Conservation (phyloP, 495 filamentous ascomycete species). For the Penicilliopsis zonata region DNA sequence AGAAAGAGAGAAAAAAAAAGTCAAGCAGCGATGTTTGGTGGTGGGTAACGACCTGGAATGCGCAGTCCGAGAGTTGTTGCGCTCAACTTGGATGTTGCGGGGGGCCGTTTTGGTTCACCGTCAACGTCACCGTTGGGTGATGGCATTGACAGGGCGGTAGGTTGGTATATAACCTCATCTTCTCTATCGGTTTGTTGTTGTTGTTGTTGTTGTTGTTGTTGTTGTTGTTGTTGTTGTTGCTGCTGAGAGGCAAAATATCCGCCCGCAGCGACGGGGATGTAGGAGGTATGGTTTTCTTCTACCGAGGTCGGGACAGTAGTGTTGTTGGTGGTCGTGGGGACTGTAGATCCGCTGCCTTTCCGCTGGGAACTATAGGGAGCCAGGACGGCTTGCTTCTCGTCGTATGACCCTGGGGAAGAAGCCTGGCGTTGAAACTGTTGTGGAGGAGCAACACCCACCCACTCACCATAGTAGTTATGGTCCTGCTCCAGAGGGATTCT, state of each 20-base stretch:
- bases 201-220: too few species aligned
- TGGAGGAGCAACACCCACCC: constrained; percentile 24
- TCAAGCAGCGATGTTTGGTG: constrained; percentile 20
- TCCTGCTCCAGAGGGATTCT: constrained; percentile 6
- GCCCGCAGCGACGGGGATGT: too few species aligned
- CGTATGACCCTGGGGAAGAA: neutral
- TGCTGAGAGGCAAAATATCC: too few species aligned
- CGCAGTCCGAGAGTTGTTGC: constrained; percentile 19
- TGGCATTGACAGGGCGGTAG: too few species aligned
- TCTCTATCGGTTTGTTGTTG: too few species aligned
- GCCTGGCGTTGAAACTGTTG: constrained; percentile 12
- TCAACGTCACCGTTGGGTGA: too few species aligned
- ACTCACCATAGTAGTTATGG: constrained; percentile 32
- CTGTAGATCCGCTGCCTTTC: constrained; percentile 27
- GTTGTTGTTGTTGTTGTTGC: too few species aligned
- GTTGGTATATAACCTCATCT: too few species aligned
- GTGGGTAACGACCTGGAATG: constrained; percentile 29
- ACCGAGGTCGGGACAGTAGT: constrained; percentile 27
- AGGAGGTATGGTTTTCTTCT: constrained; percentile 14
- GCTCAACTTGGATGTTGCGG: constrained; percentile 15
- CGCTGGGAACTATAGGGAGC: constrained; percentile 14
- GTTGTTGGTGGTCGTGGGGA: constrained; percentile 23
- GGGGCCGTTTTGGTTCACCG: constrained; percentile 8
- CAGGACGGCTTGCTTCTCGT: constrained; percentile 3
- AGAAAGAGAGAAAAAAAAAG: constrained; percentile 43